Evolutionary conservation across 106 monocot genomes (phyloP), one percentile per base, ranked within the genome.

Genomic region (Alisma plantagoaquatica): DNA sequence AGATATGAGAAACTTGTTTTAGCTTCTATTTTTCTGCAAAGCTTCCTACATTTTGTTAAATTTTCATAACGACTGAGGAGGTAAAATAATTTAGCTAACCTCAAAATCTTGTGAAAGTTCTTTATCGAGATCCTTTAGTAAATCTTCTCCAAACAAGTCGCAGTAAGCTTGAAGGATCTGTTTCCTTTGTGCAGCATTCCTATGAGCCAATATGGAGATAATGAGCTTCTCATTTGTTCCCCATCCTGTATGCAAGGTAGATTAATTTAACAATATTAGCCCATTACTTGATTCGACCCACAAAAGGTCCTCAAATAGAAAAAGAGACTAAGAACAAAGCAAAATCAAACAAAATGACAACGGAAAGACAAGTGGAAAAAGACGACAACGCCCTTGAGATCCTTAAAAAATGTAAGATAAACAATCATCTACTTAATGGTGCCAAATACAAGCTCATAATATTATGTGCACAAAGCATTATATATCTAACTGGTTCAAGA

Each of bases 101-200:
- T 86, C 78, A 35, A 92, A 92, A 62, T 82, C 92, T 18, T 61
- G 66, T 41, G 78, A 61, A 56, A 75, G 79, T 68, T 92, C 92
- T 52, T 86, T 71, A 51, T 76, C 75, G 50, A 92, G 76, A 31
- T 66, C 51, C 20, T 64, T 71, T 62, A 92, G 78, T 33, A 92
- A 68, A 29, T 92, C 79, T 57, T 86, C 76, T 47, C 86, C 76
- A 35, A 71, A 77, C 20, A 57, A 45, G 17, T 70, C 73, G 24
- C 68, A 30, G 57, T 92, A 86, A 27, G 65, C 70, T 10, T 79
- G 49, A 15, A 82, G 78, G 43, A 92, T 92, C 33, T 59, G 60
- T 23, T 55, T 54, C 26, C 82, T 70, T 46, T 80, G 92, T 1
- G 61, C 69, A 11, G 82, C 79, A n/a, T 64, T 68, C 38, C 92